A percentile compares a stretch with the other conserved stretches of the same genome.
phyloP scores from a whole-genome alignment of 2,329 filamentous ascomycete species.

The Diaporthe sp. region DNA sequence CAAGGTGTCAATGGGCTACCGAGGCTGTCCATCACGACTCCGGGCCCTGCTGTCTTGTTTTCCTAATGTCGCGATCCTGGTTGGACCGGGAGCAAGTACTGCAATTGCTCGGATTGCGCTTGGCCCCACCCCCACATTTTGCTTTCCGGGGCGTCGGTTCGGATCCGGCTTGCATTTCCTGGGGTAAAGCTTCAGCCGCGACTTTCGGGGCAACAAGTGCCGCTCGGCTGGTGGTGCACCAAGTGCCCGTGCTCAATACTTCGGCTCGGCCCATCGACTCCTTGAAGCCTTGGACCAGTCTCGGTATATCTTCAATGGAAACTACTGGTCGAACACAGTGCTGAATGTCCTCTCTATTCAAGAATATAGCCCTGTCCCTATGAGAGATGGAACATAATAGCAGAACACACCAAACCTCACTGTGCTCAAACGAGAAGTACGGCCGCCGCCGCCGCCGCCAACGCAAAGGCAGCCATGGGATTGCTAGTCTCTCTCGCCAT shows the following conservation, averaged over 20 bases:
- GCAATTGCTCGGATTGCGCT: background rate
- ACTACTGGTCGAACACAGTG: background rate
- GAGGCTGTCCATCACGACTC: background rate
- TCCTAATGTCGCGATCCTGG: background rate
- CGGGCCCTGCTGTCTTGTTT: background rate
- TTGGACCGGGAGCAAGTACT: no score
- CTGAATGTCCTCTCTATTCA: background rate
- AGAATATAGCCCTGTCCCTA: background rate
- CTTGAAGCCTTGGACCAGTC: background rate
- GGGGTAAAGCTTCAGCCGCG: background rate
- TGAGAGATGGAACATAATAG: background rate
- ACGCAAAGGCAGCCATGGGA: background rate
- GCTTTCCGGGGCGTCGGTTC: slow-evolving; percentile 2
- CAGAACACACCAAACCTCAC: background rate
- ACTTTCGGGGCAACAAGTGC: background rate
- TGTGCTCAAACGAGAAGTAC: background rate
- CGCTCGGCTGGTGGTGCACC: background rate
- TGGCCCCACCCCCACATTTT: slow-evolving; percentile 19
- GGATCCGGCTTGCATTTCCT: slow-evolving; percentile 10
- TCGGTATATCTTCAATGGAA: background rate
- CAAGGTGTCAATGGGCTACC: background rate
- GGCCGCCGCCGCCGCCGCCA: background rate
- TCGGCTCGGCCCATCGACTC: background rate
- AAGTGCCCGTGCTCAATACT: background rate
- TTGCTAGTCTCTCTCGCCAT: background rate